Percentiles rank a stretch among this genome's conserved stretches.
phyloP scores from a whole-genome alignment of 176 grass and related monocot species.

The Paspalum vaginatum region DNA sequence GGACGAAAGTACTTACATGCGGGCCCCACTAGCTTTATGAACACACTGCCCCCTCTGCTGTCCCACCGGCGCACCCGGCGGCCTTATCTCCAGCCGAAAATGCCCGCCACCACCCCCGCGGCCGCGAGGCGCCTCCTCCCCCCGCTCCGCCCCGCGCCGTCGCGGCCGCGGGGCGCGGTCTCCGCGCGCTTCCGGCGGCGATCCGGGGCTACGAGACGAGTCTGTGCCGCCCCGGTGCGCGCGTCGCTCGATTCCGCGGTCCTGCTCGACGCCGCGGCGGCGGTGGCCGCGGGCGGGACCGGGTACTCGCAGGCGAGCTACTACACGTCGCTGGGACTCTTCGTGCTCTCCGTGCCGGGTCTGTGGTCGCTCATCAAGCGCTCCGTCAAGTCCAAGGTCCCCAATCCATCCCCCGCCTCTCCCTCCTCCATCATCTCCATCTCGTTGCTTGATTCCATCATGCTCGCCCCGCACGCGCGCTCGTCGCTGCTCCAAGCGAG shows the following conservation, averaged over 20 bases:
- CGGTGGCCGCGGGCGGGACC: slow-evolving; percentile 35
- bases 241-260: slow-evolving; percentile 61
- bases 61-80: no score
- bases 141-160: slow-evolving; percentile 38
- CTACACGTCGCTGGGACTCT: slow-evolving; percentile 94
- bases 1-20: slow-evolving; percentile 5
- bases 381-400: slow-evolving; percentile 99
- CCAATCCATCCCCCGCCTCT: no score
- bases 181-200: neutral
- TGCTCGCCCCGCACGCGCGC: neutral
- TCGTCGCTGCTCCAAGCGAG: no score
- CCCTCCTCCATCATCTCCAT: no score
- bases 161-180: neutral
- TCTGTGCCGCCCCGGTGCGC: slow-evolving; percentile 29
- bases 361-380: slow-evolving; percentile 99
- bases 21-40: slow-evolving; percentile 14
- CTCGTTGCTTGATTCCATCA: neutral
- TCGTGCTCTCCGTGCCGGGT: slow-evolving; percentile 96
- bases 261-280: slow-evolving; percentile 67
- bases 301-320: slow-evolving; percentile 98
- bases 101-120: slow-evolving; percentile 27
- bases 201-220: neutral
- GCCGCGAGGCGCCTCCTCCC: slow-evolving; percentile 37
- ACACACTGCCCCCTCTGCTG: neutral
- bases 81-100: slow-evolving; percentile 23